Percentiles rank a stretch among this genome's conserved stretches.
phyloP scores from a whole-genome alignment of 805 yeast species.

The Starmerella potacharoeniae region DNA sequence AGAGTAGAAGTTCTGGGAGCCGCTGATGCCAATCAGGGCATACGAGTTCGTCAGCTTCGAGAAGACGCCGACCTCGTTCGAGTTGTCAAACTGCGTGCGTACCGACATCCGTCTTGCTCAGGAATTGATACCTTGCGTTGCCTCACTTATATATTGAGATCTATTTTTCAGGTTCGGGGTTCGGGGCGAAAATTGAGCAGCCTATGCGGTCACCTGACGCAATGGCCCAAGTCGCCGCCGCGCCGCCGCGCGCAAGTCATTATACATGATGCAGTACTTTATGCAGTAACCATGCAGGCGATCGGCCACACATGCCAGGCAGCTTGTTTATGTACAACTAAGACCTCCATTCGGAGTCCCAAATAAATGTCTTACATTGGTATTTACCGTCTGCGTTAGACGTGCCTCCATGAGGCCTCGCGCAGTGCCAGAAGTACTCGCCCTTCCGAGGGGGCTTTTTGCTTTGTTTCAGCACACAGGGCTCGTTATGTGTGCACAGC shows the following conservation, averaged over 20 bases:
- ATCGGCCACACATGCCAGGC: background rate
- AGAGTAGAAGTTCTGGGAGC: slow-evolving; percentile 70
- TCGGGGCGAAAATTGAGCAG: background rate
- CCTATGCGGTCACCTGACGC: background rate
- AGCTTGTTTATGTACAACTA: background rate
- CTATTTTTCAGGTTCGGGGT: background rate
- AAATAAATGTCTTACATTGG: slow-evolving; percentile 29
- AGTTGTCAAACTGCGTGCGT: slow-evolving; percentile 27
- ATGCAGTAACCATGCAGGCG: slow-evolving; percentile 1
- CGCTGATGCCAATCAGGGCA: slow-evolving; percentile 94
- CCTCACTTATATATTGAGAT: background rate
- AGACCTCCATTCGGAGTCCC: slow-evolving; percentile 20
- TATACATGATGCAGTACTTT: background rate
- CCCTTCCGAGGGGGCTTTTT: slow-evolving; percentile 30
- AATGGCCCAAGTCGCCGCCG: background rate
- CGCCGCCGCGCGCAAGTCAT: background rate
- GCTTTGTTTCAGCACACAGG: slow-evolving; percentile 26
- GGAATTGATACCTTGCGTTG: background rate
- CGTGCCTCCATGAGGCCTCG: slow-evolving; percentile 24
- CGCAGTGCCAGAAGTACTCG: slow-evolving; percentile 32
- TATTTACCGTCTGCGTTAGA: slow-evolving; percentile 13
- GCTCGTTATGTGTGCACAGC: slow-evolving; percentile 27
- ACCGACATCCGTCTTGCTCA: slow-evolving; percentile 19
- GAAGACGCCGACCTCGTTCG: slow-evolving; percentile 27
- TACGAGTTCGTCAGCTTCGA: slow-evolving; percentile 84